Evolutionary conservation across 192 early-diverging fungal genomes (phyloP).

Genomic region (Irineochytrium annulatum): DNA sequence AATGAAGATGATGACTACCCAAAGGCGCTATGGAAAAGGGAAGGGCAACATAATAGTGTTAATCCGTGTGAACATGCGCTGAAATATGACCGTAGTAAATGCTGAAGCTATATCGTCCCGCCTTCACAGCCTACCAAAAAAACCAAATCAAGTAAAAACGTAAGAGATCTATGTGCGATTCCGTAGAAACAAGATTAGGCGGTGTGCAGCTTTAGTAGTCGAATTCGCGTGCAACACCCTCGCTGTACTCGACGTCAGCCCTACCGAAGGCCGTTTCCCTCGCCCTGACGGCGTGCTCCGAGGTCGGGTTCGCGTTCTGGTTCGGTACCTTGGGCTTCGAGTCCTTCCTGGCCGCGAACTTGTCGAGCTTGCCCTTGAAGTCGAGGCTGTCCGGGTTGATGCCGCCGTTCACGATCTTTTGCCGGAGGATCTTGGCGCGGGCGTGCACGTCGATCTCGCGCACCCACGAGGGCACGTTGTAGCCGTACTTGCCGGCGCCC

Average conservation of each 20-base stretch:
- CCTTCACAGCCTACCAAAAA: too few species aligned
- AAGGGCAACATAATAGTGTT: too few species aligned
- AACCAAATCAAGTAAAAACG: too few species aligned
- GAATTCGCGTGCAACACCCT: slow-evolving; percentile 16
- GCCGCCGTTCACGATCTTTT: slow-evolving; percentile 20
- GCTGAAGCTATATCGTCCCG: too few species aligned
- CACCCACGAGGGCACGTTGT: slow-evolving; percentile 17
- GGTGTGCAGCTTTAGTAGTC: too few species aligned
- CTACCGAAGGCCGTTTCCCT: slow-evolving; percentile 23
- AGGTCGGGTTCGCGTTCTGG: not conserved
- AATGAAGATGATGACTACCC: too few species aligned
- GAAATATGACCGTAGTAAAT: too few species aligned
- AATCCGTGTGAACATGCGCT: too few species aligned
- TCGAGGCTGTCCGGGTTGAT: slow-evolving; percentile 23
- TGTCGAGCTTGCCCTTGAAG: slow-evolving; percentile 24
- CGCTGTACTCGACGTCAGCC: slow-evolving; percentile 7
- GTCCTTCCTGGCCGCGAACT: slow-evolving; percentile 22
- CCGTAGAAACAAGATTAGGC: too few species aligned
- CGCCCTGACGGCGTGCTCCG: slow-evolving; percentile 10
- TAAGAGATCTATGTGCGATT: too few species aligned
- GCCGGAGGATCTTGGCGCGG: slow-evolving; percentile 18
- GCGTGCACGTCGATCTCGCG: slow-evolving; percentile 26
- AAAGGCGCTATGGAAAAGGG: too few species aligned
- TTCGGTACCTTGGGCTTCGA: slow-evolving; percentile 8
- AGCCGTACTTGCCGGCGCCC: not conserved